Evolutionary conservation across 2,329 filamentous ascomycete species (phyloP).

Genomic region (Sporothrix humicola): DNA sequence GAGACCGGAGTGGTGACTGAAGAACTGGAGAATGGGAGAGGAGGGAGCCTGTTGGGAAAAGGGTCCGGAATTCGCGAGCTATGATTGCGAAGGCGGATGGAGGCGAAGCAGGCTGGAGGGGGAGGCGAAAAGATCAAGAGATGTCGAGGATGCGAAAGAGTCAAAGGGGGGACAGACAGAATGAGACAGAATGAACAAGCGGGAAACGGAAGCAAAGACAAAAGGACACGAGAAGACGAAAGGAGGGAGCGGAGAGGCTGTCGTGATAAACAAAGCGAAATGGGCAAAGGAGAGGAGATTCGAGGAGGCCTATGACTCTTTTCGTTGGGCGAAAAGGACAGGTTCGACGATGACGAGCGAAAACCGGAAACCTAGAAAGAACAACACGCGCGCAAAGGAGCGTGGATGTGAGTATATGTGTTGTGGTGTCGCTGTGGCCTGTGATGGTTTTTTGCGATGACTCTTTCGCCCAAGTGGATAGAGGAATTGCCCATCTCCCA

Average conservation of each 20-base stretch:
- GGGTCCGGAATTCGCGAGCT: conserved; percentile 9
- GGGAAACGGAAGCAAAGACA: neutral
- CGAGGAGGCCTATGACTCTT: conserved; percentile 36
- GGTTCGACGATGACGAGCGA: conserved; percentile 29
- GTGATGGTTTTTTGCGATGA: conserved; percentile 38
- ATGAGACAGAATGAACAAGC: conserved; percentile 21
- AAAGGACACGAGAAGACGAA: neutral
- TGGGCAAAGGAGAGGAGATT: conserved; percentile 27
- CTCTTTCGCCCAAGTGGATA: conserved; percentile 35
- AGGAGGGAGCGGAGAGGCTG: conserved; percentile 30
- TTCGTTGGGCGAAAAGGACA: conserved; percentile 29
- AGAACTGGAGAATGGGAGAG: neutral
- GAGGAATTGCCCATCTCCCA: conserved; percentile 18
- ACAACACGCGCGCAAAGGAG: conserved; percentile 33
- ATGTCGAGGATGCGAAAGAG: neutral
- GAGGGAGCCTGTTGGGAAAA: conserved; percentile 14
- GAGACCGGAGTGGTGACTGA: too few relatives aligned
- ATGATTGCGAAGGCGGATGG: neutral
- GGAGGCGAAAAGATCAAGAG: conserved; percentile 22
- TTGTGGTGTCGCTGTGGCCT: conserved; percentile 33
- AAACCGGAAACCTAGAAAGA: conserved; percentile 33
- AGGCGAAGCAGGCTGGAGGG: conserved; percentile 27
- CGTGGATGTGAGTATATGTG: conserved; percentile 38
- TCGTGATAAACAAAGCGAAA: conserved; percentile 30
- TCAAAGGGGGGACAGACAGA: conserved; percentile 9